Base-by-base conservation (phyloP, 805 yeast genomes). In the Metschnikowia aberdeeniae region DNA sequence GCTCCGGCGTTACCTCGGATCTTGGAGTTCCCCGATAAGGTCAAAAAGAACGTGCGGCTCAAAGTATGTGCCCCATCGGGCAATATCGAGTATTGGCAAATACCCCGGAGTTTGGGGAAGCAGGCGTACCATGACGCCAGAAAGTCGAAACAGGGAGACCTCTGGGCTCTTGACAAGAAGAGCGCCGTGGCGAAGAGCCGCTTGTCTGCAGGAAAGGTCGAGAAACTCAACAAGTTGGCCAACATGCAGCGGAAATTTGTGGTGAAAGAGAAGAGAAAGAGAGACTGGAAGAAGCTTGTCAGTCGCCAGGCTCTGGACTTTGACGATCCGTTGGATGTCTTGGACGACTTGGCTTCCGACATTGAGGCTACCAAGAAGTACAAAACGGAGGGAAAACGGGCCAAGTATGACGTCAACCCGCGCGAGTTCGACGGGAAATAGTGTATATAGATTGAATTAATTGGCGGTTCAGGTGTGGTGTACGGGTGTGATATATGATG, bases 101-200 rank as follows among this genome's bases (percentile, higher is more conserved):
- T 93, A 2, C 84, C 97, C 0, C 86, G 83, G 60, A 81, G 95
- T 14, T 73, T 78, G 44, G 86, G 88, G 5, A 80, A 80, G 50
- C 84, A 80, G 49, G 80, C 72, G 2, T 93, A 88, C 55, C 95
- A 87, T 58, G 98, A 93, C 68, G 96, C 96, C 0, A 75, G 97
- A 44, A 92, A 93, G 62, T 79, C 88, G 0, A 64, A 64, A n/a
- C 77, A 78, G 59, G 96, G 97, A 19, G 99, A 93, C 61, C 65
- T 83, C 42, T 93, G 98, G 99, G 83, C 86, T 1, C 57, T 62
- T 44, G 72, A 63, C 8, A 63, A 63, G 53, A 71, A 71, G 56
- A 57, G 64, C 28, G 63, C 60, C 2, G 55, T 56, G 11, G 67
- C 65, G 7, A 66, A 63, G 53, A 62, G 60, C 43, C 53, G 50